These are phyloP conservation scores for Alternaria consortialis DNA, from an alignment of 2,329 filamentous ascomycete genomes.

Conservation along the genomic window DNA sequence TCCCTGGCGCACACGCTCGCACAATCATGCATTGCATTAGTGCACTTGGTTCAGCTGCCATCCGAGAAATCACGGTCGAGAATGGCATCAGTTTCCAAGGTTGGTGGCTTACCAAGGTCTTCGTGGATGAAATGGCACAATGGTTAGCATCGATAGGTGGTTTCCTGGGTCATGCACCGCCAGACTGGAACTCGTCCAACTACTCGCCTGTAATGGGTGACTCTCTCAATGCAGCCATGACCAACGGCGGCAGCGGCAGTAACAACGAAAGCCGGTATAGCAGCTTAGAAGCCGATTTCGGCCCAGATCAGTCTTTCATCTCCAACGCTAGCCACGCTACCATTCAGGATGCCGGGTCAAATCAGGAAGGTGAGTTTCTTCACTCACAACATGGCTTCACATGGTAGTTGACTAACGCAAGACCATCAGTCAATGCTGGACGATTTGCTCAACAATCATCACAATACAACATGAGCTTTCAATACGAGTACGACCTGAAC, in stretches of 20 bases:
- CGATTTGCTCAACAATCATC: conserved; percentile 40
- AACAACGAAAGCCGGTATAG: conserved; percentile 52
- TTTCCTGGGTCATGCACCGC: conserved; percentile 71
- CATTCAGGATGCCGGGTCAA: conserved; percentile 33
- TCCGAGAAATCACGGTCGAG: conserved; percentile 81
- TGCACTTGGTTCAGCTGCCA: conserved; percentile 76
- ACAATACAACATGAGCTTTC: conserved; percentile 47
- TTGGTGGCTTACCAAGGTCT: conserved; percentile 96
- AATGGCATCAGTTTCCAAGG: conserved; percentile 84
- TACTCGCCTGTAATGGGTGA: conserved; percentile 44
- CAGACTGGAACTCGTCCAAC: conserved; percentile 34
- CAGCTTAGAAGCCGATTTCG: conserved; percentile 50
- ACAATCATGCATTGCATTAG: conserved; percentile 81
- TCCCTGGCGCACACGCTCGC: conserved; percentile 75
- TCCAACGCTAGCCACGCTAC: conserved; percentile 34
- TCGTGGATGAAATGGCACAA: conserved; percentile 91
- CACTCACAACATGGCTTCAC: conserved; percentile 4
- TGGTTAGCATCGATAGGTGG: conserved; percentile 92
- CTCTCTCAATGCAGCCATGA: conserved; percentile 40
- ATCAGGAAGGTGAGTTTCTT: conserved; percentile 44
- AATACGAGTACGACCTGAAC: conserved; percentile 44
- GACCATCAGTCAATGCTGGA: conserved; percentile 47
- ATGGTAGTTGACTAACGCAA: conserved; percentile 48
- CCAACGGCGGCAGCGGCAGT: conserved; percentile 48
- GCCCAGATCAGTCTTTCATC: conserved; percentile 46